A percentile compares a stretch with the other conserved stretches of the same genome.
Evolutionary conservation across 768 basidiomycete genomes (phyloP).

Genomic region (Termitomyces sp.): DNA sequence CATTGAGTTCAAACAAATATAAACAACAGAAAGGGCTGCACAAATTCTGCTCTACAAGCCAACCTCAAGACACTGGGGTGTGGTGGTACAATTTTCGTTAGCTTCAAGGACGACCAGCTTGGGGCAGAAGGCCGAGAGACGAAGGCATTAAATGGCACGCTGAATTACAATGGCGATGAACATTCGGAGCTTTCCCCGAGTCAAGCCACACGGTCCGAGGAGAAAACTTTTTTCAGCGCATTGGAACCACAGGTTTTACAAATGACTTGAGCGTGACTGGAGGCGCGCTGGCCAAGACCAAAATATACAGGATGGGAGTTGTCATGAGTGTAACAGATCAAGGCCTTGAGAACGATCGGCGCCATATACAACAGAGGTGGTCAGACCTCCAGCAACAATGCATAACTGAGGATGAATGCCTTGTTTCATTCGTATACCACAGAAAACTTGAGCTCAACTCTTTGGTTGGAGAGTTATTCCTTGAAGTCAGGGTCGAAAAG

Average conservation of each 20-base stretch:
- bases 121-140: too few relatives aligned
- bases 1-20: conserved; percentile 11
- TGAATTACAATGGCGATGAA: neutral
- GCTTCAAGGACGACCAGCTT: neutral
- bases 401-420: neutral
- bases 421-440: too few relatives aligned
- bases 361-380: neutral
- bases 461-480: neutral
- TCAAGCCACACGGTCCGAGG: neutral
- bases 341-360: neutral
- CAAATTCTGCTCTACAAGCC: neutral
- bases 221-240: neutral
- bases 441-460: neutral
- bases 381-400: neutral
- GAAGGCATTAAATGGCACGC: neutral
- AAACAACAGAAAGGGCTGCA: conserved; percentile 5
- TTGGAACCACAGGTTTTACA: neutral
- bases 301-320: neutral
- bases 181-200: conserved; percentile 2
- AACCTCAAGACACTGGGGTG: neutral
- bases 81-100: neutral
- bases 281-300: neutral
- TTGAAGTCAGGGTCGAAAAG: neutral
- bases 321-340: neutral
- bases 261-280: neutral